phyloP scores from a whole-genome alignment of 2,329 filamentous ascomycete species.

The Metarhizium anisopliae region DNA sequence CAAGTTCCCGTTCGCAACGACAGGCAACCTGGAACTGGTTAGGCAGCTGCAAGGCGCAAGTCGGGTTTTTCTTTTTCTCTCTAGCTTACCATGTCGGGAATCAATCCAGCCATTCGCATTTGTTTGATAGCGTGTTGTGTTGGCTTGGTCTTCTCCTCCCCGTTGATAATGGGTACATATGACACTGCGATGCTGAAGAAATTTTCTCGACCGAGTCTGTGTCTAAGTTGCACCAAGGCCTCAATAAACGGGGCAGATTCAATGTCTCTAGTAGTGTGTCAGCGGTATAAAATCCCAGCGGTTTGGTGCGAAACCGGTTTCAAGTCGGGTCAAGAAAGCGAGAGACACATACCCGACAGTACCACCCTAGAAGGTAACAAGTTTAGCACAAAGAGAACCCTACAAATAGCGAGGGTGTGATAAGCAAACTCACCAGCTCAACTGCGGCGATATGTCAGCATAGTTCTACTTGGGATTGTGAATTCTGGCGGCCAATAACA shows the following conservation, averaged over 20 bases:
- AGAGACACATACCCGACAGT: constrained; percentile 36
- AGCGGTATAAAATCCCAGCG: background rate
- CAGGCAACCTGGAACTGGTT: constrained; percentile 64
- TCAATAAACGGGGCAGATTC: constrained; percentile 84
- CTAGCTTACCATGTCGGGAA: constrained; percentile 53
- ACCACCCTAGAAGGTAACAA: constrained; percentile 35
- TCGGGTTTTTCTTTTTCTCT: background rate
- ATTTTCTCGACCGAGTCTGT: constrained; percentile 64
- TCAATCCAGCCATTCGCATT: constrained; percentile 70
- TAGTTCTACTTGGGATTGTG: background rate
- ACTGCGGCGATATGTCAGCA: background rate
- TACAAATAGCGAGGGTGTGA: background rate
- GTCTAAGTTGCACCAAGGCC: constrained; percentile 69
- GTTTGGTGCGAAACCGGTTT: background rate
- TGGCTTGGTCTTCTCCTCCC: constrained; percentile 91
- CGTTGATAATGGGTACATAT: constrained; percentile 58
- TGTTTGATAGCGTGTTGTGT: constrained; percentile 85
- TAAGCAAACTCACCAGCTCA: background rate
- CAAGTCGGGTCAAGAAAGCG: background rate
- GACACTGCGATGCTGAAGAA: constrained; percentile 87
- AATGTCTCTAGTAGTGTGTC: constrained; percentile 45
- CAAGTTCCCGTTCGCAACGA: constrained; percentile 72
- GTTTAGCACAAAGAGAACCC: background rate
- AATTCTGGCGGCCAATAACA: constrained; percentile 21
- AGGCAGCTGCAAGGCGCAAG: background rate